Evolutionary conservation across 208 protist species (phyloP).

Genomic region (Blastocrithidia nonstop): DNA sequence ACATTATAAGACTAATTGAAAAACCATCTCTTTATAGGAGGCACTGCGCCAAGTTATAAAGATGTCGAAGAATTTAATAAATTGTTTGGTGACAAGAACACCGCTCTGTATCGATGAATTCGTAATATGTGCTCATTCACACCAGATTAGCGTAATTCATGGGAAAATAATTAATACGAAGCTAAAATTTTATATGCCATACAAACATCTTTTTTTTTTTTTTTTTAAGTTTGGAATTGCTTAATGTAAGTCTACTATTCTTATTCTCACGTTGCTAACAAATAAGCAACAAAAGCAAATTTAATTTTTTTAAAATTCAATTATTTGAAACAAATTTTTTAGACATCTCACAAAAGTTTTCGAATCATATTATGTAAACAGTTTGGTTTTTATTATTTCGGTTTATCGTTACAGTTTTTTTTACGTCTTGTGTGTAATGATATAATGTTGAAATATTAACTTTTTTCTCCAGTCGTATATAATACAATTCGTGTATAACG

Average conservation of each 20-base stretch:
- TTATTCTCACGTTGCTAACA: neutral
- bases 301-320: no score
- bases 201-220: neutral
- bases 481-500: no score
- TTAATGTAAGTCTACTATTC: neutral
- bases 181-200: neutral
- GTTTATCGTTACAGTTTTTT: no score
- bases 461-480: no score
- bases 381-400: no score
- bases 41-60: conserved; percentile 9
- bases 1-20: conserved; percentile 8
- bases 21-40: conserved; percentile 12
- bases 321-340: no score
- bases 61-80: conserved; percentile 15
- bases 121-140: conserved; percentile 18
- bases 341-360: no score
- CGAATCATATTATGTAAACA: no score
- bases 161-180: conserved; percentile 4
- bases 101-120: conserved; percentile 14
- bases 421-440: no score
- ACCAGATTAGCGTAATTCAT: conserved; percentile 10
- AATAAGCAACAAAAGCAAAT: neutral
- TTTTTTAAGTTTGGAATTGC: neutral
- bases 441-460: no score
- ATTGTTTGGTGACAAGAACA: conserved; percentile 14